These are phyloP conservation scores for Phytopythium boreale DNA, from an alignment of 352 stramenopile genomes.

Conservation along the genomic window DNA sequence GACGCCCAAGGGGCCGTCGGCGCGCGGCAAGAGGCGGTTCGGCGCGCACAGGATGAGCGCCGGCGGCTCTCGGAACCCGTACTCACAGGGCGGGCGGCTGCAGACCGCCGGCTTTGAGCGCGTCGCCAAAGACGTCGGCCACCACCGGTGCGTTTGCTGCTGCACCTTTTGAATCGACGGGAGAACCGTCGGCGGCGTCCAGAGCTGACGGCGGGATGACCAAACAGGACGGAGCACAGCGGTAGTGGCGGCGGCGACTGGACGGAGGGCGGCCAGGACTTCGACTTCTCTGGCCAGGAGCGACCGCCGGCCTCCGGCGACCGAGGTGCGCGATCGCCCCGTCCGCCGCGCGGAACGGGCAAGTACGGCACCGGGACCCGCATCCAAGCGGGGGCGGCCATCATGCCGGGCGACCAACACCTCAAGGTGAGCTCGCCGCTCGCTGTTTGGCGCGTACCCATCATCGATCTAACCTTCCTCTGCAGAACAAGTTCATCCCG, in stretches of 20 bases:
- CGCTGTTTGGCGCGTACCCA: neutral
- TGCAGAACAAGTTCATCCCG: conserved; percentile 19
- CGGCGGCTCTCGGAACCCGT: neutral
- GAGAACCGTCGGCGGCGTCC: too few relatives aligned
- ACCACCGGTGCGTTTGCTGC: neutral
- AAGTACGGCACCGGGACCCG: conserved; percentile 1
- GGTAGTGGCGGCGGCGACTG: neutral
- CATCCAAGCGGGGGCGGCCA: neutral
- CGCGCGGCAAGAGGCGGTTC: neutral
- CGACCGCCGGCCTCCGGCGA: neutral
- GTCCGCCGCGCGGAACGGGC: neutral
- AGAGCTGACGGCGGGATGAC: neutral
- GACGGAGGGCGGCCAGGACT: neutral
- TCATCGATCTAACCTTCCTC: neutral
- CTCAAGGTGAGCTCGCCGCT: neutral
- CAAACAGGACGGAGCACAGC: neutral
- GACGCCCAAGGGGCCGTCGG: neutral
- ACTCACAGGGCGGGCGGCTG: neutral
- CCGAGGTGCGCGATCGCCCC: too few relatives aligned
- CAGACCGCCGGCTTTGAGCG: neutral
- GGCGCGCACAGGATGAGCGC: neutral
- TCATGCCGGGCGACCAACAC: neutral
- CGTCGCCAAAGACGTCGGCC: neutral
- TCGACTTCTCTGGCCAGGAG: conserved; percentile 2
- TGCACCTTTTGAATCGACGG: too few relatives aligned